Evolutionary conservation across 1,284 basidiomycete species (phyloP).

Genomic region (Ustilago xerochloae): DNA sequence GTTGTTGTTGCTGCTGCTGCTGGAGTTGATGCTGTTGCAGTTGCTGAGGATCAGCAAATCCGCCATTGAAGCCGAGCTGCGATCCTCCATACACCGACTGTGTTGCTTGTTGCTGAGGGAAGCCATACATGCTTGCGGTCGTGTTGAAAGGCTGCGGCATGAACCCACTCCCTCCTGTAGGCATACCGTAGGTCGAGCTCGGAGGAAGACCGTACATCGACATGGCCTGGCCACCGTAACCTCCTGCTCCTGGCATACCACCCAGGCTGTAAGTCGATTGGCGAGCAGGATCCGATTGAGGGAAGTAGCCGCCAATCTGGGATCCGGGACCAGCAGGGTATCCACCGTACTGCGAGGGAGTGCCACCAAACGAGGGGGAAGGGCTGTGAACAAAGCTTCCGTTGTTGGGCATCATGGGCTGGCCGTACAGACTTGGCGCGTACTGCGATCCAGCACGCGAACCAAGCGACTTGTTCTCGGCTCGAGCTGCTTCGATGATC

Average conservation of each 20-base stretch:
- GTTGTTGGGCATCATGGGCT: slow-evolving; percentile 38
- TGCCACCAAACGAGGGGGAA: slow-evolving; percentile 48
- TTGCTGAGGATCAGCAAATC: slow-evolving; percentile 6
- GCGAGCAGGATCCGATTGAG: slow-evolving; percentile 37
- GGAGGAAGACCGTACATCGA: slow-evolving; percentile 53
- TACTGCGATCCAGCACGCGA: slow-evolving; percentile 57
- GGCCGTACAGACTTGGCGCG: slow-evolving; percentile 53
- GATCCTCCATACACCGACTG: slow-evolving; percentile 52
- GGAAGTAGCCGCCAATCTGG: slow-evolving; percentile 48
- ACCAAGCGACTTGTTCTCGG: slow-evolving; percentile 51
- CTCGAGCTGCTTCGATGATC: slow-evolving; percentile 54
- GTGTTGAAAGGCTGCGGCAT: slow-evolving; percentile 49
- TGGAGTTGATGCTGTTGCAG: slow-evolving; percentile 13
- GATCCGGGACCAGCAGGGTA: slow-evolving; percentile 27
- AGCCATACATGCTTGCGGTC: slow-evolving; percentile 47
- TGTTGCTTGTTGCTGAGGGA: slow-evolving; percentile 22
- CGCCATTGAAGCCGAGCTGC: slow-evolving; percentile 37
- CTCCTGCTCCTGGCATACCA: slow-evolving; percentile 18
- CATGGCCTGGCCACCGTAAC: slow-evolving; percentile 55
- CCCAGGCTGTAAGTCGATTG: slow-evolving; percentile 54
- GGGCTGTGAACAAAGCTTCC: slow-evolving; percentile 54
- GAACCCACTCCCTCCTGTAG: slow-evolving; percentile 32
- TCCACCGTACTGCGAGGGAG: slow-evolving; percentile 42
- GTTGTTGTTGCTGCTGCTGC: slow-evolving; percentile 9
- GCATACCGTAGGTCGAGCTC: slow-evolving; percentile 34